Evolutionary conservation across 2,329 filamentous ascomycete species (phyloP), one percentile per base, ranked within the genome.

Genomic region (Microsporum ferrugineum): DNA sequence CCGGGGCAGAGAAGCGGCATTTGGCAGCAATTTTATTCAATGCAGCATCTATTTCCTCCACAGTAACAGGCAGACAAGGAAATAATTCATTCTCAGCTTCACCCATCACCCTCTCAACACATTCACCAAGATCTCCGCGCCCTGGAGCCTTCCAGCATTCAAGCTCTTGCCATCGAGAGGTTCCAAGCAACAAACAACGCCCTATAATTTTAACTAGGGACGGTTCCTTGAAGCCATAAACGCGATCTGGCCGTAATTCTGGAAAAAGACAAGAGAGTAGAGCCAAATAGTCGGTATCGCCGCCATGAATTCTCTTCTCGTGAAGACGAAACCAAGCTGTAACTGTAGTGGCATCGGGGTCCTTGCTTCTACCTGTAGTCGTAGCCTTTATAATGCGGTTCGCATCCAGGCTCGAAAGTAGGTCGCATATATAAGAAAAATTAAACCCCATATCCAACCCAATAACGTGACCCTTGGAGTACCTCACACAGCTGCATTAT

Each of bases 181-280:
- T 74, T 0, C 87, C 84, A 29, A 95, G 78, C 3, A 80, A 73
- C n/a, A 92, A 77, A 23, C 83, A 82, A 36, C 85, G 82, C 2
- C 80, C 82, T 14, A 96, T 79, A n/a, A 89, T 81, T 58, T 80
- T 83, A 61, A 85, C 82, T 0, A 96, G 77, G 0, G 76, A 79
- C 4, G 67, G 68, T 34, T 82, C 76, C 68, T 88, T 83, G 0
- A 95, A 78, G 41, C 79, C 81, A 70, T 91, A 95, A 1, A 92
- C 88, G 33, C 89, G 82, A 69, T 95, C 90, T 2, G 84, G 85
- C 59, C 90, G 80, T 65, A 81, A 85, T 64, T 91, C 86, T 0
- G 91, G 89, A 0, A 95, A 80, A 0, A 96, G 73, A 2, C 86
- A 85, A 0, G 88, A 91, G 0, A 95, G 76, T 1, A 96, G 75